Evolutionary conservation across 2,329 filamentous ascomycete species (phyloP), one percentile per base, ranked within the genome.

Genomic region (Paecilomyces variotii): DNA sequence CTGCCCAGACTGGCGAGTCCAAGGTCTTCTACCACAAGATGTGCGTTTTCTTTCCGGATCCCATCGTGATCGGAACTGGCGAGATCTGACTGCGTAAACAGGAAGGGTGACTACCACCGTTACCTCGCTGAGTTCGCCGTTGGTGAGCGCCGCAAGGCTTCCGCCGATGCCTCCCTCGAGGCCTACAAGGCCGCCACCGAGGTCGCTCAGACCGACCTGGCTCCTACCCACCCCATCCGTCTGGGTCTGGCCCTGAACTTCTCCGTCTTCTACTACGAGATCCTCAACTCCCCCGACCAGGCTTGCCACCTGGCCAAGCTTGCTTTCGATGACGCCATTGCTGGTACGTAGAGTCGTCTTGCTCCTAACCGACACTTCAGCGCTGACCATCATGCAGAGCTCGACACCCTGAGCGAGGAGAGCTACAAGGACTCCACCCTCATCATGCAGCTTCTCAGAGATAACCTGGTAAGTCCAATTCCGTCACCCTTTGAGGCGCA

Each of bases 11-110:
- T 67, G 93, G 93, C 82, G 93, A 97, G 85, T 96, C 91, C 78
- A 97, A 97, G 87, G 93, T 97, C 76, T 97, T 97, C 81, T 97
- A 97, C 84, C 92, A 97, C 88, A 97, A 97, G 87, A 97, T 97
- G 93, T 97, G 82, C 91, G 96, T 75, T 49, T 55, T 55, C 25
- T 10, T 64, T 60, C 24, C 32, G 27, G 5, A 10, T 34, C 19
- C 26, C 57, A 5, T n/a, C 35, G 51, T 60, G 56, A 55, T 28
- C 19, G 2, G 49, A 27, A 45, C 58, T 56, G 25, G 55, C 28
- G 28, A 54, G 28, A 50, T n/a, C 53, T 51, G 35, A 60, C 45
- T 9, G 49, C 57, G 63, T 61, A 64, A 65, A 75, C 67, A 96
- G 92, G 92, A 97, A 96, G 90, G 93, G 93, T 79, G 93, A 97